Evolutionary conservation across 1,284 basidiomycete genomes (phyloP), one percentile per base, ranked within the genome.

Genomic region (Agaricales sp.): DNA sequence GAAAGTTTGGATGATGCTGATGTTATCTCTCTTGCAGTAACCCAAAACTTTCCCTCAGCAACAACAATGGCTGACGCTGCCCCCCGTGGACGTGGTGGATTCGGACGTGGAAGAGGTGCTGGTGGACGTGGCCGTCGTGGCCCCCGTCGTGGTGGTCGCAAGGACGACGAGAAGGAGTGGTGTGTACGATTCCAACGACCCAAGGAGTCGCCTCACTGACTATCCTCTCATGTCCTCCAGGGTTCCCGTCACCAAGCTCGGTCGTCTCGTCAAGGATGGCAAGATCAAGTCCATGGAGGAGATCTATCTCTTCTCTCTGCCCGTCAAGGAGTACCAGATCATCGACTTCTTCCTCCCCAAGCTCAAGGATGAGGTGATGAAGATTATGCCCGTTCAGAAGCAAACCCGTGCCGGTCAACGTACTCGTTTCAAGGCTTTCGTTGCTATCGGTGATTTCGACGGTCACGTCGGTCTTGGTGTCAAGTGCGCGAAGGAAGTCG

Each of bases 271-370:
- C 51, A 98, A 97, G 77, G 96, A 98, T 64, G 94, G 94, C 64
- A 99, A 99, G 78, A 97, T 99, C 79, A 97, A 96, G 77, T 97
- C 93, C 47, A 96, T 99, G 82, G 96, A 99, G 71, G 96, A 99
- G 70, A 97, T 99, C 74, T 99, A 99, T 78, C 91, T 99, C 64
- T 99, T 99, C 86, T 99, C 96, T 44, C 88, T 99, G 57, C 94
- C 96, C 58, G 89, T 97, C 70, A 97, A 97, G 75, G 93, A 97
- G 74, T 97, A 75, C 78, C 94, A 97, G 70, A 95, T 97, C 68
- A 86, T 97, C 77, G 93, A 97, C 75, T 83, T 86, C 68, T 95
- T 97, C 87, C 80, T 96, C 47, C 93, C 94, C 61, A 90, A 92
- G 67, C 87, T 97, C 72, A 97, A 97, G 80, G 93, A 99, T 66